A percentile compares a stretch with the other conserved stretches of the same genome.
These are phyloP conservation scores for Xylaria telfairii DNA, from an alignment of 495 filamentous ascomycete species.

Conservation along the genomic window DNA sequence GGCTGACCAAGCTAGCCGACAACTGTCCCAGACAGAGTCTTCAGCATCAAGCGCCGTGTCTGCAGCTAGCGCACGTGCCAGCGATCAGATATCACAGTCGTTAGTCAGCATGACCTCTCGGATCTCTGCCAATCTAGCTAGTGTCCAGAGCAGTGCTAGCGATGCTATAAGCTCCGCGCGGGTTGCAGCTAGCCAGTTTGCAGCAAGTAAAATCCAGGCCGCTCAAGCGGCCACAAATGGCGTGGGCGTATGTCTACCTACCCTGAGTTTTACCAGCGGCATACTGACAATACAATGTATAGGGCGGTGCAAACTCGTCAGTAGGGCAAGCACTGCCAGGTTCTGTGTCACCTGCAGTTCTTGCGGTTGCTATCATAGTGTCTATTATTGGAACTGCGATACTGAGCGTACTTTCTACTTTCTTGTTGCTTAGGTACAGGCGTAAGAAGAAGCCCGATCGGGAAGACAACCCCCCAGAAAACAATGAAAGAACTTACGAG, in stretches of 20 bases:
- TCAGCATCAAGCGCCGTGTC: constrained; percentile 44
- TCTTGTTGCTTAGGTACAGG: constrained; percentile 42
- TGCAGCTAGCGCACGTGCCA: constrained; percentile 34
- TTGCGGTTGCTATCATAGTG: constrained; percentile 41
- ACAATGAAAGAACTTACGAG: constrained; percentile 24
- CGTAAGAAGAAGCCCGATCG: constrained; percentile 34
- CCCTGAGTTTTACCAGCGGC: too few species aligned
- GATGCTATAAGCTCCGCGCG: constrained; percentile 31
- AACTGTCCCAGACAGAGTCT: constrained; percentile 41
- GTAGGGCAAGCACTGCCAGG: constrained; percentile 41
- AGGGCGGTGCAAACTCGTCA: constrained; percentile 39
- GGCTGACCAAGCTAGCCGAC: constrained; percentile 45
- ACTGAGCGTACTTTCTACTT: constrained; percentile 41
- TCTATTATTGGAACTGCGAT: constrained; percentile 49
- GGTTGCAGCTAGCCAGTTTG: constrained; percentile 39
- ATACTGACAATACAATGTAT: neutral
- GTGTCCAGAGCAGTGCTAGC: constrained; percentile 36
- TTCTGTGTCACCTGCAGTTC: constrained; percentile 44
- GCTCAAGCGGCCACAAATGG: constrained; percentile 43
- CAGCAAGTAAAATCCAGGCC: constrained; percentile 43
- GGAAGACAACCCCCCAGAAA: constrained; percentile 15
- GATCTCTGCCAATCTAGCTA: constrained; percentile 27
- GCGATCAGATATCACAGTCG: constrained; percentile 30
- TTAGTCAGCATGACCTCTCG: constrained; percentile 37
- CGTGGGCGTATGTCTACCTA: constrained; percentile 36